Evolutionary conservation across 257 asterid species (phyloP), one percentile per base, ranked within the genome.

Genomic region (Voacanga thouarsii): DNA sequence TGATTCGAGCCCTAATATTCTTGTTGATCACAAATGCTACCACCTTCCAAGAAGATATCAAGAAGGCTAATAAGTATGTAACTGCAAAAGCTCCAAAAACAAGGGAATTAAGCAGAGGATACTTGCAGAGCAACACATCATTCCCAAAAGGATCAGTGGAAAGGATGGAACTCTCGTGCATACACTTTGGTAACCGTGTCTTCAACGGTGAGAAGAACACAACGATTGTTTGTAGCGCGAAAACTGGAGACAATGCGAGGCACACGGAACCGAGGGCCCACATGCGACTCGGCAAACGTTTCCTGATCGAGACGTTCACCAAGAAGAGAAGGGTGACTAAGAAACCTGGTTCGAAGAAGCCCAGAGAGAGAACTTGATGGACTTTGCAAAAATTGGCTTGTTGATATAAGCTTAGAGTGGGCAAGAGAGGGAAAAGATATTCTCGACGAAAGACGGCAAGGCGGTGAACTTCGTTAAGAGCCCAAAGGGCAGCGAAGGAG

Each of bases 321-420:
- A 93, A 71, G 74, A 88, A 88, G 0, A 93, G 84, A 14, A 93
- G 88, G 63, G 96, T 90, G 55, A 89, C 77, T 1, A 93, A 72
- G 63, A 93, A 92, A 14, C 95, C 94, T 0, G 98, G 97, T 71
- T 93, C 91, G 59, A 89, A 80, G 5, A 92, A 69, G 10, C 97
- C 96, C 24, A 93, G 85, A 7, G 96, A 89, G 50, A 93, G 87
- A 56, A 93, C 92, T 10, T 85, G 89, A 66, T 92, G 94, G 4
- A 89, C 41, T 78, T 90, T 90, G 77, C 98, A 93, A 19, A 91
- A 75, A 45, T 84, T 77, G 30, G 87, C 80, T 60, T 89, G 91
- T 67, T 89, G 91, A 5, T 68, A 6, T 6, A 89, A 57, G 44
- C 89, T 78, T 0, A 84, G 49, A 0, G 83, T 47, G 0, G 93